Percentiles rank a stretch among this genome's conserved stretches.
Conservation (phyloP, 2,329 filamentous ascomycete species). For the Capronia coronata region DNA sequence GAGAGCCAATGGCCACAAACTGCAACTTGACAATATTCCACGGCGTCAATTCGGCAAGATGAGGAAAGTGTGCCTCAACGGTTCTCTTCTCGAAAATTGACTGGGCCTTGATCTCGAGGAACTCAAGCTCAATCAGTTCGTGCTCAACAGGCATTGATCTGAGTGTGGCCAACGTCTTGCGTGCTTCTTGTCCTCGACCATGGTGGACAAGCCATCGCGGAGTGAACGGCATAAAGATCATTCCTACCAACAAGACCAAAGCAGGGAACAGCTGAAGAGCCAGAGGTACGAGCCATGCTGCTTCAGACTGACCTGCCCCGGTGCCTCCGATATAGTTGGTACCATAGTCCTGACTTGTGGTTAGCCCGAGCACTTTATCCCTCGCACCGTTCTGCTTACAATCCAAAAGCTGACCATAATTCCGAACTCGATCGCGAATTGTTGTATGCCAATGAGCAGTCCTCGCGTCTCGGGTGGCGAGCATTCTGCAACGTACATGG, state of each 20-base stretch:
- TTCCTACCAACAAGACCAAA: conserved; percentile 35
- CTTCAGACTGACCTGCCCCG: conserved; percentile 52
- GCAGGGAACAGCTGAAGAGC: conserved; percentile 43
- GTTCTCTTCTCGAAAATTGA: conserved; percentile 69
- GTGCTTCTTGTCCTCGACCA: conserved; percentile 68
- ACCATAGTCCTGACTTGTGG: conserved; percentile 35
- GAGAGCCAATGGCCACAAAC: conserved; percentile 39
- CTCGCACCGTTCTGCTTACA: conserved; percentile 11
- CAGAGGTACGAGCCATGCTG: conserved; percentile 68
- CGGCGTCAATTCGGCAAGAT: conserved; percentile 53
- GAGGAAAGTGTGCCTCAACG: conserved; percentile 61
- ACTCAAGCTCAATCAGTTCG: conserved; percentile 45
- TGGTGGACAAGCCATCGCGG: conserved; percentile 57
- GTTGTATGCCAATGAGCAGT: conserved; percentile 38
- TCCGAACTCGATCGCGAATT: conserved; percentile 41
- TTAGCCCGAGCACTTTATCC: conserved; percentile 11
- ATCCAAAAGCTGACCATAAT: conserved; percentile 42
- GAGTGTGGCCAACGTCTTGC: conserved; percentile 54
- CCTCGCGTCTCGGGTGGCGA: conserved; percentile 41
- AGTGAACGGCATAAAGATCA: conserved; percentile 48
- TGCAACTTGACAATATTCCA: conserved; percentile 63
- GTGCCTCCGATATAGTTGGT: conserved; percentile 61
- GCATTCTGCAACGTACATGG: conserved; percentile 34
- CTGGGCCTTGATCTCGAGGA: conserved; percentile 76
- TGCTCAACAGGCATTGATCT: conserved; percentile 41